Evolutionary conservation across 2,329 filamentous ascomycete species (phyloP).

Genomic region (Pseudocercospora musae): DNA sequence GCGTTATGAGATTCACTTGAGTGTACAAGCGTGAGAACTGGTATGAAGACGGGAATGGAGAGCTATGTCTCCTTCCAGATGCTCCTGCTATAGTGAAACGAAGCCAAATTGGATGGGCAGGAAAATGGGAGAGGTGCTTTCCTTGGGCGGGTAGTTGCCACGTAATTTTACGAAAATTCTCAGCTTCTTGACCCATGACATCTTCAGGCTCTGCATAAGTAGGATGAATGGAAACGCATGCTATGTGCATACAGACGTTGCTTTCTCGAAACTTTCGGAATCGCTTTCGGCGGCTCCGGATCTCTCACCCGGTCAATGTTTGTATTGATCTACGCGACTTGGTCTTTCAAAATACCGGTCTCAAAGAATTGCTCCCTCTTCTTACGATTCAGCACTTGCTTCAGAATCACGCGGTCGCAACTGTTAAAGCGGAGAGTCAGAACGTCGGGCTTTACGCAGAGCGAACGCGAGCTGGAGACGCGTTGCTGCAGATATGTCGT

Average conservation of each 20-base stretch:
- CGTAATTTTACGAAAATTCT: background rate
- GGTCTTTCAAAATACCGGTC: background rate
- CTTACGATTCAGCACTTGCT: background rate
- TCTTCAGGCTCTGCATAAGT: no score
- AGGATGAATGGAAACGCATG: background rate
- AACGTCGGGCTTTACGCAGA: background rate
- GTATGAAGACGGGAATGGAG: background rate
- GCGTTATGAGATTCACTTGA: background rate
- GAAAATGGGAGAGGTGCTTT: background rate
- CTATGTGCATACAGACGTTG: no score
- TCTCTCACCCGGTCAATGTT: background rate
- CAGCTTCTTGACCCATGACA: background rate
- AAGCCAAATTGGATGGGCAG: background rate
- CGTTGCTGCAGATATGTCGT: slow-evolving; percentile 10
- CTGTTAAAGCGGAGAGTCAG: background rate
- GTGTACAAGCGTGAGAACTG: background rate
- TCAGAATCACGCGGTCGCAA: background rate
- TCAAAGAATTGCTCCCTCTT: background rate
- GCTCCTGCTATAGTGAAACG: background rate
- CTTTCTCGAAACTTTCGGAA: background rate
- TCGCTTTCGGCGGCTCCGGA: background rate
- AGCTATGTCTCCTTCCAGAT: background rate
- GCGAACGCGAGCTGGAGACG: slow-evolving; percentile 2
- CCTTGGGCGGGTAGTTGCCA: background rate
- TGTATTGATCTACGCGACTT: background rate